Evolutionary conservation across 148 eudicot species (phyloP), one percentile per base, ranked within the genome.

Genomic region (Suaeda aralocaspica): DNA sequence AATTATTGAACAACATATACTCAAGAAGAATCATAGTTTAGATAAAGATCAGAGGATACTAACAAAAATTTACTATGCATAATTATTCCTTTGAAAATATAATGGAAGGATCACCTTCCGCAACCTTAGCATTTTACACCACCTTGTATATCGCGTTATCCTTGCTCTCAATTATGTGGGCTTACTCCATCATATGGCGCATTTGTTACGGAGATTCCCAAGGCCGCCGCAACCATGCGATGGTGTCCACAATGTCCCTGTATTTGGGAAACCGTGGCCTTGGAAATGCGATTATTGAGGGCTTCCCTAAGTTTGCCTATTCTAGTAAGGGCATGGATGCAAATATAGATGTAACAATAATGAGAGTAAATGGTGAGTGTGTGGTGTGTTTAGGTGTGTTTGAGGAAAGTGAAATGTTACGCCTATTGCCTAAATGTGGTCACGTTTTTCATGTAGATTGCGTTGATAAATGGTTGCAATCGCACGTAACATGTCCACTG

Each of bases 371-470:
- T 0, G 75, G 42, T 0, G 70, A 72, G 53, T 74, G 78, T 45
- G 72, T 55, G 28, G 72, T 74, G 13, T 74, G 78, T 18, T 53
- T 85, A 26, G 84, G 67, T 9, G 52, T 1, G 67, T 74, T 59
- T 24, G 19, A 67, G 18, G 67, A 49, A 5, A 56, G 50, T 28
- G 78, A 74, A n/a, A 48, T 60, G 72, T 1, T 74, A 33, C 59
- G 72, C 24, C 15, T 26, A 44, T 49, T 74, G 67, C 72, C 72
- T 10, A 68, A 49, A 39, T 74, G 77, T 24, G 60, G 61, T 15
- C 77, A 74, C 41, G 67, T 74, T 36, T 68, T 74, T 58, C 78
- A 74, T 21, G 50, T 64, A 4, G 78, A 60, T 49, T 74, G 78
- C 48, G 53, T 74, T 5, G 78, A 60, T 42, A 70, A 66, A 18